Percentiles rank a stretch among this genome's conserved stretches.
Evolutionary conservation across 2,329 filamentous ascomycete genomes (phyloP).

Genomic region (Phialophora verrucosa): DNA sequence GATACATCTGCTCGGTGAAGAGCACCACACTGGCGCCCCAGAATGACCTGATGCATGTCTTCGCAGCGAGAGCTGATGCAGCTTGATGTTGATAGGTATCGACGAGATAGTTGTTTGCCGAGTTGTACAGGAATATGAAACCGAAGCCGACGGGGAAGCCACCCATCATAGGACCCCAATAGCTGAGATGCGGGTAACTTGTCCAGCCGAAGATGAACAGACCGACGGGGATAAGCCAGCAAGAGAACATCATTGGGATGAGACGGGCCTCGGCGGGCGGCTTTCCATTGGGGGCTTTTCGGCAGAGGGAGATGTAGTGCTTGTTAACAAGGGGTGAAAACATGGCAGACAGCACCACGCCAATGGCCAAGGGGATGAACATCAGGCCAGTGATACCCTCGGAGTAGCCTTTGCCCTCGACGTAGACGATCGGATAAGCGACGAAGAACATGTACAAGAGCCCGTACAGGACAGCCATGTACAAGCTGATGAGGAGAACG

Average conservation of each 20-base stretch:
- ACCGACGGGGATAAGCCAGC: slow-evolving; percentile 73
- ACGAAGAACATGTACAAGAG: slow-evolving; percentile 61
- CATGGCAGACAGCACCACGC: slow-evolving; percentile 70
- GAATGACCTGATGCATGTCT: slow-evolving; percentile 85
- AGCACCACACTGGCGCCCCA: slow-evolving; percentile 80
- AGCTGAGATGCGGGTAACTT: slow-evolving; percentile 63
- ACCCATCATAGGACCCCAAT: slow-evolving; percentile 74
- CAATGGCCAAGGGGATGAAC: slow-evolving; percentile 83
- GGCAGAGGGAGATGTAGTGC: slow-evolving; percentile 72
- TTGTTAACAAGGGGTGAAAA: slow-evolving; percentile 78
- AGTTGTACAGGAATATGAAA: slow-evolving; percentile 84
- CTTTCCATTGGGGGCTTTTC: slow-evolving; percentile 66
- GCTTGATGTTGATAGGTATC: slow-evolving; percentile 87
- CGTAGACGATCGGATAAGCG: slow-evolving; percentile 69
- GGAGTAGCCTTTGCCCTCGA: slow-evolving; percentile 78
- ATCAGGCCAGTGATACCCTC: slow-evolving; percentile 78
- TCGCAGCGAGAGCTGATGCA: slow-evolving; percentile 82
- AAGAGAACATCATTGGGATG: slow-evolving; percentile 80
- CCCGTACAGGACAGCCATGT: slow-evolving; percentile 80
- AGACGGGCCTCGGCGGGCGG: slow-evolving; percentile 79
- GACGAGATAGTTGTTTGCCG: slow-evolving; percentile 75
- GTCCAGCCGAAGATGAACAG: slow-evolving; percentile 73
- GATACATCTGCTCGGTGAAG: slow-evolving; percentile 83
- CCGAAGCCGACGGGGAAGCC: slow-evolving; percentile 77
- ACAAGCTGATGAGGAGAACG: slow-evolving; percentile 80